Percentiles rank a stretch among this genome's conserved stretches.
Conservation (phyloP, 495 filamentous ascomycete species). For the Talaromyces adpressus region DNA sequence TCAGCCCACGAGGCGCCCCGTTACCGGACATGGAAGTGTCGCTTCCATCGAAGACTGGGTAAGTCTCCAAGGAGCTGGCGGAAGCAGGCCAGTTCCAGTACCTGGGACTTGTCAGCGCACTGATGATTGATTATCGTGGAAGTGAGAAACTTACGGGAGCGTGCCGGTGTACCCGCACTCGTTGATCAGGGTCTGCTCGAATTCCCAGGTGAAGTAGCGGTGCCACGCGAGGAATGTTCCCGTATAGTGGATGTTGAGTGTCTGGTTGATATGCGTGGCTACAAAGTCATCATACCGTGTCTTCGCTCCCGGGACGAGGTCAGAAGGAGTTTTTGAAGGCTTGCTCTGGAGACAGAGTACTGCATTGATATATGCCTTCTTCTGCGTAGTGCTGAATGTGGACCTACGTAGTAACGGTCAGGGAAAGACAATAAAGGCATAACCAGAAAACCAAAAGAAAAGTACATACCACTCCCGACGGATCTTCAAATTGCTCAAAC, state of each 20-base stretch:
- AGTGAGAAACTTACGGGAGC: conserved; percentile 26
- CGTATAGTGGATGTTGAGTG: conserved; percentile 52
- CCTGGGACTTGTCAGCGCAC: conserved; percentile 4
- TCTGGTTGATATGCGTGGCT: conserved; percentile 60
- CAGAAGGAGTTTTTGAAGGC: conserved; percentile 37
- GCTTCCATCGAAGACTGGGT: conserved; percentile 59
- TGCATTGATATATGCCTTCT: conserved; percentile 53
- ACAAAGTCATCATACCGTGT: conserved; percentile 67
- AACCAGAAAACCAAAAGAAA: background rate
- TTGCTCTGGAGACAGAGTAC: conserved; percentile 53
- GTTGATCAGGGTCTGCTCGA: conserved; percentile 58
- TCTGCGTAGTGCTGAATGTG: conserved; percentile 29
- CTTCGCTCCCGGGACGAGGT: conserved; percentile 37
- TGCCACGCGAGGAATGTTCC: conserved; percentile 68
- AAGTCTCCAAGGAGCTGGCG: conserved; percentile 40
- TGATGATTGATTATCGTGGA: background rate
- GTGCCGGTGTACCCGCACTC: conserved; percentile 65
- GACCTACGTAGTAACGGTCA: conserved; percentile 13
- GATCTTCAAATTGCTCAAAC: conserved; percentile 36
- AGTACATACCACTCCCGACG: conserved; percentile 44
- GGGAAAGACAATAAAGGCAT: no score
- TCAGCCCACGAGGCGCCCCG: conserved; percentile 27
- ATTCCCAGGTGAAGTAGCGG: conserved; percentile 55
- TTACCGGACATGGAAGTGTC: conserved; percentile 56
- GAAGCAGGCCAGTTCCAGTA: conserved; percentile 64